Conservation (phyloP, 2,329 filamentous ascomycete genomes). For the Cordyceps javanica region DNA sequence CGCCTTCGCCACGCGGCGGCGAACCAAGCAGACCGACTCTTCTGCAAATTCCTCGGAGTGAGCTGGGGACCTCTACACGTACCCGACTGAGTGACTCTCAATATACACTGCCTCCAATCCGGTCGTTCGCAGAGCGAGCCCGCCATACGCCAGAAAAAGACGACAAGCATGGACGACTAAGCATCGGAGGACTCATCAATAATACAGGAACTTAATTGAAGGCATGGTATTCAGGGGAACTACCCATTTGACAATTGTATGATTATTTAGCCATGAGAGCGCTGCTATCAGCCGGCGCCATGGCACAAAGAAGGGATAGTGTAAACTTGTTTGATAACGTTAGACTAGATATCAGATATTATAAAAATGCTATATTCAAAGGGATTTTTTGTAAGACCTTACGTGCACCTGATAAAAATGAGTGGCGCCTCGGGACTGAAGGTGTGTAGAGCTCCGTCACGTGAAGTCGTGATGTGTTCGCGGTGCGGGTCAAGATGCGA, state of each 20-base stretch:
- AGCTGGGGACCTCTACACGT: constrained; percentile 27
- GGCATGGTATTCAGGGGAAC: background rate
- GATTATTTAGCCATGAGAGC: background rate
- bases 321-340: background rate
- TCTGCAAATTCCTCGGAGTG: constrained; percentile 50
- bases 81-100: constrained; percentile 25
- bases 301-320: background rate
- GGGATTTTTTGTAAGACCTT: background rate
- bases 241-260: background rate
- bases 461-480: constrained; percentile 10
- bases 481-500: constrained; percentile 7
- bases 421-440: background rate
- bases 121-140: constrained; percentile 28
- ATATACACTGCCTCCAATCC: constrained; percentile 45
- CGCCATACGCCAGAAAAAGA: background rate
- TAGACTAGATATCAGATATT: background rate
- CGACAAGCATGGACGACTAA: background rate
- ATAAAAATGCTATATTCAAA: background rate
- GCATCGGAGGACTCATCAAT: constrained; percentile 13
- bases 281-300: background rate
- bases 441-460: background rate
- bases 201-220: background rate
- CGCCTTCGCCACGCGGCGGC: constrained; percentile 36
- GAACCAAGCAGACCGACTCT: constrained; percentile 42
- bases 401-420: background rate